Base-by-base conservation (phyloP, 1,284 basidiomycete species). In the Ceratorhiza oryzae-sativae region DNA sequence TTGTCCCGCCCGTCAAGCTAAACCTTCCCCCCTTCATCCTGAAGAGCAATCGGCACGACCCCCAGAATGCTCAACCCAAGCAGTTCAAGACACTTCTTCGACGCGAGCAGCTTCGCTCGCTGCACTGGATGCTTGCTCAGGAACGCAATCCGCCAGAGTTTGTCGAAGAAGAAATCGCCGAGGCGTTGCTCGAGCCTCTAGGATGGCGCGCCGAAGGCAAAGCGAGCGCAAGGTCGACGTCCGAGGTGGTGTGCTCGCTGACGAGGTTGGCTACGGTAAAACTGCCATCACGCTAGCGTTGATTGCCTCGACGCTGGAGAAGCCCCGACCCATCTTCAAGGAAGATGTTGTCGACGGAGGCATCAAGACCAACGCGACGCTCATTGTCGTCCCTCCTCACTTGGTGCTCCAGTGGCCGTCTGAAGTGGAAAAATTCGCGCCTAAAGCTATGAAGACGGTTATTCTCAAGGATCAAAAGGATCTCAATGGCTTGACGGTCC, bases 241-340 rank as follows among this genome's bases (percentile, higher is more conserved):
- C 27, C 86, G 92, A 59, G 96, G 95, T 15, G 96, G 96, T 32
- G 95, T 98, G 65, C 87, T 98, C 56, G 96, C 96, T 8, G 95
- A 98, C 77, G 91, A 97, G 79, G 95, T 98, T 75, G 95, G 96
- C 61, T 98, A 98, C 78, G 95, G 95, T 39, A 98, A 98, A 82
- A 98, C 95, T 0, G 95, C 95, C 30, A 97, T 98, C 76, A 95
- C 94, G 0, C 86, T 98, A 23, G 95, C 91, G 10, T 84, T 98
- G 70, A 91, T 97, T 75, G 90, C 92, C 77, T 90, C 87, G 77
- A 85, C 86, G 71, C 82, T 81, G 65, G 85, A 87, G 76, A 80
- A 84, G 45, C 86, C 91, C 36, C 83, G 84, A 71, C 82, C 85
- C 67, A 86, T 89, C 73, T 86, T 90, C 74, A 82, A 82, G 8